phyloP scores from a whole-genome alignment of 2,329 filamentous ascomycete species.

The Aureobasidium leucospermi region DNA sequence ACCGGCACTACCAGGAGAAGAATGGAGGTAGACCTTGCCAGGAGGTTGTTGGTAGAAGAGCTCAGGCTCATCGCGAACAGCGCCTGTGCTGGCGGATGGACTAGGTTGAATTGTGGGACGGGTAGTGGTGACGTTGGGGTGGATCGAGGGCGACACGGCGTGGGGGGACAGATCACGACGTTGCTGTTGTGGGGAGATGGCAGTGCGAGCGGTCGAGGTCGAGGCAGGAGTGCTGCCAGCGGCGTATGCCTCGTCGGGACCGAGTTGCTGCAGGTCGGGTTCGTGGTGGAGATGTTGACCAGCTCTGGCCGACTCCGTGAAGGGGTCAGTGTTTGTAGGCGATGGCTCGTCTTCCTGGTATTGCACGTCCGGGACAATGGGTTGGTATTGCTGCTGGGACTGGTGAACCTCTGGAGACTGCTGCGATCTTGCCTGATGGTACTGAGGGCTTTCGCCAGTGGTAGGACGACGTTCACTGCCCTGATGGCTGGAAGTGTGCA shows the following conservation, averaged over 20 bases:
- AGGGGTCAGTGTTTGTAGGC: slow-evolving; percentile 56
- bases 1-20: slow-evolving; percentile 17
- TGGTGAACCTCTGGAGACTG: slow-evolving; percentile 3
- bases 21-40: slow-evolving; percentile 24
- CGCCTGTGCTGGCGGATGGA: neutral
- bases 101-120: neutral
- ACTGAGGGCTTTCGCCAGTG: slow-evolving; percentile 18
- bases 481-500: slow-evolving; percentile 63
- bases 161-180: slow-evolving; percentile 7
- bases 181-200: slow-evolving; percentile 16
- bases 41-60: slow-evolving; percentile 42
- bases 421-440: neutral
- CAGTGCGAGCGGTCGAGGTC: slow-evolving; percentile 20
- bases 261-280: slow-evolving; percentile 29
- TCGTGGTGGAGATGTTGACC: slow-evolving; percentile 31
- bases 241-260: slow-evolving; percentile 25
- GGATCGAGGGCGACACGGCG: neutral
- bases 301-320: slow-evolving; percentile 42
- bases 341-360: slow-evolving; percentile 43
- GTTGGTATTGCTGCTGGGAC: neutral
- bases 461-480: slow-evolving; percentile 37
- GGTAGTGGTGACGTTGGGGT: neutral
- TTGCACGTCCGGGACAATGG: neutral
- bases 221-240: slow-evolving; percentile 16
- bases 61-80: slow-evolving; percentile 16